phyloP scores from a whole-genome alignment of 2,329 filamentous ascomycete genomes.

The Fusarium liriodendri region DNA sequence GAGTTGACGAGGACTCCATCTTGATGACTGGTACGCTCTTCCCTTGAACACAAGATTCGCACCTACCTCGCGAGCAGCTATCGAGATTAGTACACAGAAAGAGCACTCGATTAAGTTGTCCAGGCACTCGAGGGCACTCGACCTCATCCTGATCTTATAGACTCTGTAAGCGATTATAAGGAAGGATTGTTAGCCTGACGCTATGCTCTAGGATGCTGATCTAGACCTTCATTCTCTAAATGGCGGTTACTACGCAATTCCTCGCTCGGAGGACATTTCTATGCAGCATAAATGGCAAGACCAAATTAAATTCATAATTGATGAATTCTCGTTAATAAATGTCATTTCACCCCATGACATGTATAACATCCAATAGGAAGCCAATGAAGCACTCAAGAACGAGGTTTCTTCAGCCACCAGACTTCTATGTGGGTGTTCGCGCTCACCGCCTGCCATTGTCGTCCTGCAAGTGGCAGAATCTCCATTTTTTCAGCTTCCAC shows the following conservation, averaged over 20 bases:
- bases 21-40: background rate
- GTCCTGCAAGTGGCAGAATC: background rate
- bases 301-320: background rate
- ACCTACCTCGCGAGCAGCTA: background rate
- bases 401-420: background rate
- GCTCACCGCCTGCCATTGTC: background rate
- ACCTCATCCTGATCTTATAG: background rate
- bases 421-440: background rate
- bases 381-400: background rate
- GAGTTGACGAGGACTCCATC: background rate
- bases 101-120: background rate
- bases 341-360: background rate
- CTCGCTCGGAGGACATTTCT: background rate
- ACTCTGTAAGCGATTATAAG: background rate
- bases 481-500: background rate
- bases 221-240: background rate
- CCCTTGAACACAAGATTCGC: background rate
- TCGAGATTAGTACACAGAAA: background rate
- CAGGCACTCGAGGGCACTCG: background rate
- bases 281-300: background rate
- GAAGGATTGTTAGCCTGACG: background rate
- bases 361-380: background rate
- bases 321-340: background rate
- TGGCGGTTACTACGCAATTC: no score
- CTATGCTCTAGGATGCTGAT: background rate